Evolutionary conservation across 306 rosid genomes (phyloP).

Genomic region (Cyamopsis tetragonoloba): DNA sequence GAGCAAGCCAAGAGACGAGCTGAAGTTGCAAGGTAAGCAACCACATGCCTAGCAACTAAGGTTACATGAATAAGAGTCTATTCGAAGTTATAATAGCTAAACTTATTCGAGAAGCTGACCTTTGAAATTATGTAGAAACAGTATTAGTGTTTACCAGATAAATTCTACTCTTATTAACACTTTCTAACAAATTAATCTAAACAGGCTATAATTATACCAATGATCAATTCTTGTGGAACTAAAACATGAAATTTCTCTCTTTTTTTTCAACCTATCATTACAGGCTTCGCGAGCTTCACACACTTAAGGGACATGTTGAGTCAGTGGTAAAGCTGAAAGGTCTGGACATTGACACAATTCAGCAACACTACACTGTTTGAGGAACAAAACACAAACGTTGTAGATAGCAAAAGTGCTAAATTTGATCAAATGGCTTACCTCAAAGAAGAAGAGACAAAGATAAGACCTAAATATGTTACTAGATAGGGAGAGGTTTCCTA

Average conservation of each 20-base stretch:
- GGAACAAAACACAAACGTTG: neutral
- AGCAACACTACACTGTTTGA: constrained; percentile 96
- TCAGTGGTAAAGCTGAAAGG: constrained; percentile 98
- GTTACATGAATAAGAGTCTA: too few relatives aligned
- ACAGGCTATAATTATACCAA: neutral
- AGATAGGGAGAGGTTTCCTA: constrained; percentile 40
- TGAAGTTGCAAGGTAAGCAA: constrained; percentile 87
- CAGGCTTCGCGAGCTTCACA: constrained; percentile 96
- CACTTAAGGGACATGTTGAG: constrained; percentile 97
- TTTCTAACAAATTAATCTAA: too few relatives aligned
- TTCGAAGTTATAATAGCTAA: too few relatives aligned
- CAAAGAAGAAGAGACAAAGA: constrained; percentile 21
- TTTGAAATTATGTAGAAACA: too few relatives aligned
- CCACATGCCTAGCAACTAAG: neutral
- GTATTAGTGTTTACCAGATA: too few relatives aligned
- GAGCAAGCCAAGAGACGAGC: constrained; percentile 99
- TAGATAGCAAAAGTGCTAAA: constrained; percentile 27
- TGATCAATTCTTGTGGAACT: neutral
- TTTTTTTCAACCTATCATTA: neutral
- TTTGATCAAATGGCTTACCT: constrained; percentile 16
- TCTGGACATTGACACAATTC: constrained; percentile 83
- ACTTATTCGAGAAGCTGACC: too few relatives aligned
- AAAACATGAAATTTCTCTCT: neutral
- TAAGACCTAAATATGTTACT: constrained; percentile 39
- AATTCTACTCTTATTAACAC: too few relatives aligned